Evolutionary conservation across 139 green algal species (phyloP).

Genomic region (Coelastrella sp.): DNA sequence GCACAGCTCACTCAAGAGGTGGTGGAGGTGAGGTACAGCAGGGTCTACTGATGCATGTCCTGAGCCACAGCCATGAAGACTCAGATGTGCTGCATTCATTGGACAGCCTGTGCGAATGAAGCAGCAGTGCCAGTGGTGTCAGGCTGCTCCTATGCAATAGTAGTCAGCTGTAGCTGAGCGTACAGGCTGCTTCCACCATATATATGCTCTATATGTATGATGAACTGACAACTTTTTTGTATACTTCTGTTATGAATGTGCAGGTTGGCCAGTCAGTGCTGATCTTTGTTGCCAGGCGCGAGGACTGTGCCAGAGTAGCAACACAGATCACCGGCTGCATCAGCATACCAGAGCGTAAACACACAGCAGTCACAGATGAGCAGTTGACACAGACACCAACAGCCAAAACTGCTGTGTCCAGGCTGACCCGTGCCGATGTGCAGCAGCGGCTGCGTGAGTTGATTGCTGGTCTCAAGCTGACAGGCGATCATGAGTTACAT

Average conservation of each 20-base stretch:
- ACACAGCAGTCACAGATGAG: no score
- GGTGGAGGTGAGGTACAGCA: conserved; percentile 50
- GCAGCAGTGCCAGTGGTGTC: no score
- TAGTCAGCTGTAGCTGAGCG: no score
- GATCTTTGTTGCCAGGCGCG: conserved; percentile 72
- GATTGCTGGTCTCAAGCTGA: not conserved
- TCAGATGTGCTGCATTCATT: no score
- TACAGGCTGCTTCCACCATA: no score
- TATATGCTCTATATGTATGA: no score
- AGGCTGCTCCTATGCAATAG: no score
- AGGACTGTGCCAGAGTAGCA: not conserved
- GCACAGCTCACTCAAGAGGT: conserved; percentile 78
- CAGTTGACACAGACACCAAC: conserved; percentile 2
- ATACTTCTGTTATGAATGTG: not conserved
- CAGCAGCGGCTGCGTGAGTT: not conserved
- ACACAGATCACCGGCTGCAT: conserved; percentile 17
- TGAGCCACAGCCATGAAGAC: no score
- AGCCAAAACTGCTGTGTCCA: not conserved
- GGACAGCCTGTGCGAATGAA: no score
- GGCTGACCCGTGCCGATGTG: not conserved
- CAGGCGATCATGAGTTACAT: not conserved
- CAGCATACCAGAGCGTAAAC: not conserved
- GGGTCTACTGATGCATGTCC: no score
- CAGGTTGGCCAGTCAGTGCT: conserved; percentile 81
- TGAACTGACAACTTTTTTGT: no score